Conservation (phyloP, 768 basidiomycete genomes). For the Amanita exitialis region DNA sequence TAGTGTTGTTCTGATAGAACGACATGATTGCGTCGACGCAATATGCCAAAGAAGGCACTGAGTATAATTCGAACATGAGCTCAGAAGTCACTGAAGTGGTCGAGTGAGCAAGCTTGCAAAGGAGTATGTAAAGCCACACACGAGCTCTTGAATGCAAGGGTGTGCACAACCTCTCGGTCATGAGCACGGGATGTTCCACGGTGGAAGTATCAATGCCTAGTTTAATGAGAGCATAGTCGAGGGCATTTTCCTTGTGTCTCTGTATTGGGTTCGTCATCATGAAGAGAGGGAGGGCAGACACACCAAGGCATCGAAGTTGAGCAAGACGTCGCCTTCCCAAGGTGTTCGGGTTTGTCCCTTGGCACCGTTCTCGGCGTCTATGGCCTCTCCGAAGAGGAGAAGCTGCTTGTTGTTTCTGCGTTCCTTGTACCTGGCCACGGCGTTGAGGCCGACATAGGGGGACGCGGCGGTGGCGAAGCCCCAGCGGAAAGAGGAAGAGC, state of each 20-base stretch:
- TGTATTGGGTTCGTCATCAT: neutral
- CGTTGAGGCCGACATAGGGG: conserved; percentile 59
- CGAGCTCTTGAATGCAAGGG: conserved; percentile 82
- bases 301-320: conserved; percentile 91
- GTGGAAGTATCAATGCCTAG: conserved; percentile 71
- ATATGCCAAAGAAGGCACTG: conserved; percentile 77
- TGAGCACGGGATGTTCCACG: conserved; percentile 82
- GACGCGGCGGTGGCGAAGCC: conserved; percentile 59
- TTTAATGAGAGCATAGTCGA: conserved; percentile 86
- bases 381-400: conserved; percentile 81
- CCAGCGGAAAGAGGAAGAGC: conserved; percentile 73
- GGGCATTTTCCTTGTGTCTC: conserved; percentile 71
- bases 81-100: conserved; percentile 74
- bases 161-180: conserved; percentile 87
- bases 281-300: conserved; percentile 9
- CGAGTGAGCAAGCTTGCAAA: neutral
- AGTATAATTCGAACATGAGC: conserved; percentile 90
- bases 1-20: conserved; percentile 70
- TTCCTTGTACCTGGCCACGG: conserved; percentile 84
- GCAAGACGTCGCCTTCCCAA: conserved; percentile 90
- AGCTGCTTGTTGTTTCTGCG: conserved; percentile 73
- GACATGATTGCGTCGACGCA: conserved; percentile 89
- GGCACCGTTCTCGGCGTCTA: conserved; percentile 80
- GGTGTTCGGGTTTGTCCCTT: conserved; percentile 69
- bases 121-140: conserved; percentile 29